These are phyloP conservation scores for Penicillium digitatum DNA, from an alignment of 2,329 filamentous ascomycete species.

Conservation along the genomic window DNA sequence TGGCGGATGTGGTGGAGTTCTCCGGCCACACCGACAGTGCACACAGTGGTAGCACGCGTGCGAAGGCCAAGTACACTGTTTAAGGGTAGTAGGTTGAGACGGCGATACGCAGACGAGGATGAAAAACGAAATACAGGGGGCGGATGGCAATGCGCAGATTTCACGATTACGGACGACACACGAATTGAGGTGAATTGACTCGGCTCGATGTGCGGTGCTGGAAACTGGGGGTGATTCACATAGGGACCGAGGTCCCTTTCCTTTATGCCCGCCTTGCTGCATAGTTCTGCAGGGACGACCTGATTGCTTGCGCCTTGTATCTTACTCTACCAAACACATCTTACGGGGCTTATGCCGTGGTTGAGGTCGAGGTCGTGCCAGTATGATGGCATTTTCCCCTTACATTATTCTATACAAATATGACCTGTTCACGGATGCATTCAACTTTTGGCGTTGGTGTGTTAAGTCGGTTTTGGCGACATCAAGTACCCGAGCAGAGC, in stretches of 20 bases:
- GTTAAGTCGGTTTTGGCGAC: neutral
- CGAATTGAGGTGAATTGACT: slow-evolving; percentile 8
- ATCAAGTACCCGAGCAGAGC: neutral
- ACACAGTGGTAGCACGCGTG: slow-evolving; percentile 86
- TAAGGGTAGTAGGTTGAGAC: slow-evolving; percentile 46
- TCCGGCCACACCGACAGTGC: slow-evolving; percentile 94
- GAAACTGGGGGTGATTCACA: slow-evolving; percentile 10
- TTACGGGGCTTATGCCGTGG: slow-evolving; percentile 22
- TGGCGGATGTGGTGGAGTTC: slow-evolving; percentile 81
- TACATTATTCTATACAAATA: slow-evolving; percentile 11
- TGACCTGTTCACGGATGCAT: slow-evolving; percentile 4
- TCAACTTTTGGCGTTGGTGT: neutral
- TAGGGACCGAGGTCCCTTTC: slow-evolving; percentile 18
- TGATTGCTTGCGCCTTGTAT: slow-evolving; percentile 33
- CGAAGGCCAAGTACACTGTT: slow-evolving; percentile 88
- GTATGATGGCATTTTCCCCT: slow-evolving; percentile 6
- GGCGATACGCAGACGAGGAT: slow-evolving; percentile 16
- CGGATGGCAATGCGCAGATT: slow-evolving; percentile 4
- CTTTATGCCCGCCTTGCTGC: slow-evolving; percentile 18
- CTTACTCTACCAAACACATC: slow-evolving; percentile 32
- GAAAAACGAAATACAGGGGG: slow-evolving; percentile 15
- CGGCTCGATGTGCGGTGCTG: slow-evolving; percentile 10
- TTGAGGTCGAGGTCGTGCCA: slow-evolving; percentile 1
- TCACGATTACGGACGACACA: slow-evolving; percentile 11
- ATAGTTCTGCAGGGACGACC: slow-evolving; percentile 26